Evolutionary conservation across 2,329 filamentous ascomycete species (phyloP).

Genomic region (Aspergillus uvarum): DNA sequence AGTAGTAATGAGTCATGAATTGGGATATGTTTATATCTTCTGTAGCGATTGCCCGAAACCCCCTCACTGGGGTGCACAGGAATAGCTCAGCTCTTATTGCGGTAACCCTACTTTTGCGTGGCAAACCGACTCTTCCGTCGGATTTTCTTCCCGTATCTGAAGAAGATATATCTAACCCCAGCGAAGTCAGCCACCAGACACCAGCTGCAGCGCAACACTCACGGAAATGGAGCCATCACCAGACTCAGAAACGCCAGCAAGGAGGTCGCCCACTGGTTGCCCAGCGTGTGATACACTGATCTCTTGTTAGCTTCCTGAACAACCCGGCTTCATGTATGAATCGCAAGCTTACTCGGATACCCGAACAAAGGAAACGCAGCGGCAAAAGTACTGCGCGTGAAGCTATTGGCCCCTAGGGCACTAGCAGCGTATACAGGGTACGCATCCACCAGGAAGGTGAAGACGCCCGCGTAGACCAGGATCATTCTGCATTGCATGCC

Average conservation of each 20-base stretch:
- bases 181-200: neutral
- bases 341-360: constrained; percentile 27
- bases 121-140: constrained; percentile 28
- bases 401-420: constrained; percentile 76
- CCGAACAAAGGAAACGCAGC: constrained; percentile 73
- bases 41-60: neutral
- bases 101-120: neutral
- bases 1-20: too few species aligned
- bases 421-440: constrained; percentile 44
- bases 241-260: constrained; percentile 38
- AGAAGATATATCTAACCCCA: constrained; percentile 23
- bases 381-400: constrained; percentile 71
- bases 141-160: constrained; percentile 33
- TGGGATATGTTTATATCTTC: neutral
- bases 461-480: neutral
- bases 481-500: neutral
- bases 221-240: constrained; percentile 40
- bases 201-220: constrained; percentile 13
- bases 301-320: neutral
- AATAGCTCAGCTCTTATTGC: neutral
- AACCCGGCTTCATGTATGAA: neutral
- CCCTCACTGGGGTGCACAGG: too few species aligned
- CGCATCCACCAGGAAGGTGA: constrained; percentile 64
- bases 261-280: constrained; percentile 40
- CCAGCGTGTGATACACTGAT: constrained; percentile 37